Evolutionary conservation across 2,329 filamentous ascomycete species (phyloP).

Genomic region (Fusarium xyrophilum): DNA sequence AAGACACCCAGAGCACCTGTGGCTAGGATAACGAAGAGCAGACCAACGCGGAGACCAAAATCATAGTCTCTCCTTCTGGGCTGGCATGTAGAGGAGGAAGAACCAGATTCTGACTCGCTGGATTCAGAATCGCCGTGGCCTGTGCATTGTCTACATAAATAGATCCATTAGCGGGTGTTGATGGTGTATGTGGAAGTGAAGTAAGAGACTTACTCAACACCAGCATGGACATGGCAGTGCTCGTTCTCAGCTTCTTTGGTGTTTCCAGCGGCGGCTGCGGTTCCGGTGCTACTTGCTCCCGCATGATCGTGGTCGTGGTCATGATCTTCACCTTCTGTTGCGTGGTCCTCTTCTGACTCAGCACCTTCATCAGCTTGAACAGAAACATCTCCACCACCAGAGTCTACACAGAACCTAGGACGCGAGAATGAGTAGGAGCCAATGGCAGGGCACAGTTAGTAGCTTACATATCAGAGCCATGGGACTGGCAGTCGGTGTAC

Average conservation of each 20-base stretch:
- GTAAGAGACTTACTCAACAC: conserved; percentile 68
- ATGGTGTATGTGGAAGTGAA: not conserved
- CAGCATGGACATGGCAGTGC: conserved; percentile 76
- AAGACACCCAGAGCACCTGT: conserved; percentile 75
- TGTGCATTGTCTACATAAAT: conserved; percentile 61
- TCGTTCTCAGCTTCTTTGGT: conserved; percentile 38
- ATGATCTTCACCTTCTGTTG: conserved; percentile 27
- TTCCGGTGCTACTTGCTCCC: conserved; percentile 11
- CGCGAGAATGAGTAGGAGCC: not conserved
- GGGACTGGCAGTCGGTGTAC: conserved; percentile 70
- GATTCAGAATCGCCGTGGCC: conserved; percentile 51
- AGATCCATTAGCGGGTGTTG: not conserved
- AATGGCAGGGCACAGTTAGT: not conserved
- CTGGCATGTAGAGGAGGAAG: conserved; percentile 53
- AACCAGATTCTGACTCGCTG: conserved; percentile 28
- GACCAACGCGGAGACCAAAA: conserved; percentile 70
- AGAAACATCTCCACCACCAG: conserved; percentile 66
- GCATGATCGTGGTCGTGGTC: conserved; percentile 20
- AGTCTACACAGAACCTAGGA: conserved; percentile 66
- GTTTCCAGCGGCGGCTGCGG: not conserved
- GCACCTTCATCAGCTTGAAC: conserved; percentile 54
- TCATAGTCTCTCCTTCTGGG: conserved; percentile 65
- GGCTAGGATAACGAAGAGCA: conserved; percentile 73
- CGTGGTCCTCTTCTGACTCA: conserved; percentile 31
- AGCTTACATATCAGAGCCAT: conserved; percentile 63